Evolutionary conservation across 257 asterid genomes (phyloP), one percentile per base, ranked within the genome.

Genomic region (Penstemon davidsonii): DNA sequence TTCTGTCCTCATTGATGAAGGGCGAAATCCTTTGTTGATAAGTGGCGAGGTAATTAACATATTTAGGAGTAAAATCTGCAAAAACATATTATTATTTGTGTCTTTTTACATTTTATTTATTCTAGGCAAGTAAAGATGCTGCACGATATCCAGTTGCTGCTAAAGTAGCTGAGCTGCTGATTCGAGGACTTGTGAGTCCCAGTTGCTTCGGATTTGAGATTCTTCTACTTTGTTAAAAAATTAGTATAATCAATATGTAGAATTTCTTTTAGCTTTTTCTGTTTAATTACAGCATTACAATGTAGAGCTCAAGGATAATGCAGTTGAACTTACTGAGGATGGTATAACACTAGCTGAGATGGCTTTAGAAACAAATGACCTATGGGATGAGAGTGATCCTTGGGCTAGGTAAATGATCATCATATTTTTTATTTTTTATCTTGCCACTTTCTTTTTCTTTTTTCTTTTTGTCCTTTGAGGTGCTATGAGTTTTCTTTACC

Each of bases 321-420:
- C 97, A 6, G 96, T 91, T 72, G 99, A 94, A 81, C 88, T 94
- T 75, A 88, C 97, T 4, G 99, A 94, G 85, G 93, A 85, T 75
- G 99, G 99, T 55, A 93, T 93, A 63, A 49, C 67, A 52, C 77
- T 94, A 52, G 95, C 96, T 70, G 97, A 94, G 88, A 83, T 82
- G 97, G 97, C 99, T 80, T 83, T 94, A 55, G 97, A 87, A 76
- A 91, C 99, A 79, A 80, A 79, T 81, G 99, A 94, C 79, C 75
- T 93, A 39, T 93, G 97, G 99, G 96, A 94, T 80, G 99, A 94
- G 85, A 88, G 84, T 80, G 96, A 94, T 82, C 99, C 97, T 51
- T 94, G 99, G 99, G 99, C 99, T 67, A 88, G 96, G 99, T 90
- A 78, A 80, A 55, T 15, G 44, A 68, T 71, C 64, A 64, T 55